Evolutionary conservation across 1,139 yeast genomes (phyloP).

Genomic region (Taphrina wiesneri): DNA sequence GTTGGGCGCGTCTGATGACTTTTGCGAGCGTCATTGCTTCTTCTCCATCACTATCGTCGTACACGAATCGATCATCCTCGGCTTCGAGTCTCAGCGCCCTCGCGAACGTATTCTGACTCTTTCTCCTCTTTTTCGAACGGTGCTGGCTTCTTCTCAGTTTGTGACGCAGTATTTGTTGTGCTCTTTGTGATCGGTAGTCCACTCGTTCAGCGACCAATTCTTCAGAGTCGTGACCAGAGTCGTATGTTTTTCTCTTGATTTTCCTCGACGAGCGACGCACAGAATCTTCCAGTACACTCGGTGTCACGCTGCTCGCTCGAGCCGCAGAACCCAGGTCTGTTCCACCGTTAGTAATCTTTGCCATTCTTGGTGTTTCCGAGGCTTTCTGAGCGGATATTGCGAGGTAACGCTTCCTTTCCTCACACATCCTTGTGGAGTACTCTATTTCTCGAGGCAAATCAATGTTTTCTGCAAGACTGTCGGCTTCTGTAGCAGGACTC

Average conservation of each 20-base stretch:
- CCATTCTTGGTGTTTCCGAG: background rate
- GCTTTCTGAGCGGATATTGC: conserved; percentile 21
- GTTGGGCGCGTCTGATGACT: conserved; percentile 10
- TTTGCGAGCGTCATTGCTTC: conserved; percentile 19
- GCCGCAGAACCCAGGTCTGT: conserved; percentile 1
- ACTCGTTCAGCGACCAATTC: background rate
- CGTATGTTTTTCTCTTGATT: conserved; percentile 27
- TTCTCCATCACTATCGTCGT: conserved; percentile 13
- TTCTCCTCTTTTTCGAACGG: background rate
- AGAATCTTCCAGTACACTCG: conserved; percentile 9
- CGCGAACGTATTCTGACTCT: background rate
- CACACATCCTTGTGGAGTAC: conserved; percentile 22
- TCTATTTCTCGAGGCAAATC: conserved; percentile 66
- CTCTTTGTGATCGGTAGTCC: conserved; percentile 9
- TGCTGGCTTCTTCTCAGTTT: conserved; percentile 10
- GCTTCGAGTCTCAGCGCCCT: conserved; percentile 12
- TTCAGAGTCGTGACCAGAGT: conserved; percentile 13
- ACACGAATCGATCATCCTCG: conserved; percentile 3
- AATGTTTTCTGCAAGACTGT: conserved; percentile 54
- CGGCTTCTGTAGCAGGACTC: conserved; percentile 49
- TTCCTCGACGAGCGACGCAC: conserved; percentile 30
- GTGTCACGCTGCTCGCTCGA: conserved; percentile 1
- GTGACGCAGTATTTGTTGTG: conserved; percentile 18
- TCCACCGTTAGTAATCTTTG: background rate
- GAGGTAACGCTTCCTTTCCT: conserved; percentile 22